phyloP scores from a whole-genome alignment of 495 filamentous ascomycete genomes.

The Amorphotheca resinae region DNA sequence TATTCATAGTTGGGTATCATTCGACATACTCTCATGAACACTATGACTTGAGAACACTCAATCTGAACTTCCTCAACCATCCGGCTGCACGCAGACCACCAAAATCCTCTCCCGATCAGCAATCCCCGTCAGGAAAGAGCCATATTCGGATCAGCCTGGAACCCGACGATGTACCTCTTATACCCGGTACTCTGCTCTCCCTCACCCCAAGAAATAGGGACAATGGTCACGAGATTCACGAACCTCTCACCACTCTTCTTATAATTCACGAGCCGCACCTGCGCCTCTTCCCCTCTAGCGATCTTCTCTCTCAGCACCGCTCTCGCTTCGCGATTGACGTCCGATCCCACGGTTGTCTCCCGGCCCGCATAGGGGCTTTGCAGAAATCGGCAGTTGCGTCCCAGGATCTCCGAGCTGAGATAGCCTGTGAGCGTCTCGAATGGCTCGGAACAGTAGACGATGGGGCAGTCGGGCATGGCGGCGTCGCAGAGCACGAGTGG shows the following conservation, averaged over 20 bases:
- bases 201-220: constrained; percentile 29
- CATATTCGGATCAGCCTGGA: constrained; percentile 21
- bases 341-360: not conserved
- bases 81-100: no score
- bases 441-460: constrained; percentile 35
- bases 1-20: no score
- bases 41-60: no score
- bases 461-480: constrained; percentile 29
- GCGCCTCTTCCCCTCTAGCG: constrained; percentile 27
- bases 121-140: not conserved
- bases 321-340: constrained; percentile 26
- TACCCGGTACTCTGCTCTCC: not conserved
- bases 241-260: constrained; percentile 35
- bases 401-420: constrained; percentile 26
- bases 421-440: constrained; percentile 37
- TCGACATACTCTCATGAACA: no score
- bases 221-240: constrained; percentile 33
- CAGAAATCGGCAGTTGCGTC: constrained; percentile 40
- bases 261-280: constrained; percentile 35
- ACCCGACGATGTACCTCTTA: constrained; percentile 31
- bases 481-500: constrained; percentile 38
- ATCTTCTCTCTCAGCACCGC: constrained; percentile 30
- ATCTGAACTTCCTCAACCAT: no score
- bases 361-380: constrained; percentile 27
- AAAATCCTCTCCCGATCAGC: no score